phyloP scores from a whole-genome alignment of 2,329 filamentous ascomycete genomes.

The Ophiostoma sp. region DNA sequence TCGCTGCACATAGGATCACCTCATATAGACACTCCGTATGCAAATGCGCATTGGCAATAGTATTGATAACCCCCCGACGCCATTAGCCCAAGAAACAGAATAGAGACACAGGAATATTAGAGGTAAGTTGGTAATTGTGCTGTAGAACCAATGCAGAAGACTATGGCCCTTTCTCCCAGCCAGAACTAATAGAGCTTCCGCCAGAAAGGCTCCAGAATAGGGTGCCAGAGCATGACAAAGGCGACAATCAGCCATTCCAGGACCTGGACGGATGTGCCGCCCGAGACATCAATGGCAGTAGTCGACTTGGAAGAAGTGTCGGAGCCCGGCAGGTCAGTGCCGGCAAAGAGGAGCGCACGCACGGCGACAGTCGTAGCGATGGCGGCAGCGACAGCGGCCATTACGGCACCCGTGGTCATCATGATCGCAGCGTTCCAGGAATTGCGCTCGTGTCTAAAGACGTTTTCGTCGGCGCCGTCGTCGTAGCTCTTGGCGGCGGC shows the following conservation, averaged over 20 bases:
- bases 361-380: slow-evolving; percentile 24
- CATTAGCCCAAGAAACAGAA: not conserved
- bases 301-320: not conserved
- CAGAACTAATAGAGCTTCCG: slow-evolving; percentile 13
- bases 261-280: slow-evolving; percentile 25
- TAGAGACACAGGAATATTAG: too few species aligned
- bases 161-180: too few species aligned
- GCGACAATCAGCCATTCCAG: slow-evolving; percentile 27
- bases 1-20: too few species aligned
- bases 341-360: slow-evolving; percentile 27
- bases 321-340: slow-evolving; percentile 22
- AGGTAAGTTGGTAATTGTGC: too few species aligned
- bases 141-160: too few species aligned
- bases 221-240: slow-evolving; percentile 26
- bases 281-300: slow-evolving; percentile 16
- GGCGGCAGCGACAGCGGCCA: slow-evolving; percentile 23
- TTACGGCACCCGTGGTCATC: slow-evolving; percentile 23
- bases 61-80: too few species aligned
- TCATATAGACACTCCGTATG: too few species aligned
- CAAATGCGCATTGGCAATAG: too few species aligned
- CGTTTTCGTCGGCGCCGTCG: slow-evolving; percentile 4
- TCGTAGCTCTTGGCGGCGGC: not conserved
- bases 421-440: slow-evolving; percentile 20
- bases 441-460: not conserved
- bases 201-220: slow-evolving; percentile 24